Conservation (phyloP, 306 rosid species). For the Corylus avellana region DNA sequence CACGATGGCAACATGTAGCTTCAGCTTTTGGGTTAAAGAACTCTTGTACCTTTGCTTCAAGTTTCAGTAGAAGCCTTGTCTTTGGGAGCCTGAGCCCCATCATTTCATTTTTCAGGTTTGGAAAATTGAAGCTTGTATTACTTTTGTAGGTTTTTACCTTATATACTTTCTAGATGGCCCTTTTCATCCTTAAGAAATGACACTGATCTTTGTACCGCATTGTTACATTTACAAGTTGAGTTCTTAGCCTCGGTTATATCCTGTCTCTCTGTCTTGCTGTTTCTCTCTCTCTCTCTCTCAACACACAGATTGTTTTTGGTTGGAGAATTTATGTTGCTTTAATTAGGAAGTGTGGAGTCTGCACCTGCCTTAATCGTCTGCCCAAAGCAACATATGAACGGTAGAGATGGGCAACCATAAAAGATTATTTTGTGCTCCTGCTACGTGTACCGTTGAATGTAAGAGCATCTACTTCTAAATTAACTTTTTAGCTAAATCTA, state of each 20-base stretch:
- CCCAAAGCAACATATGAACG: too few relatives aligned
- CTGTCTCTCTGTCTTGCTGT: background rate
- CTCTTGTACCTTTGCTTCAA: slow-evolving; percentile 32
- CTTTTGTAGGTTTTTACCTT: slow-evolving; percentile 23
- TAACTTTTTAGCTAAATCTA: too few relatives aligned
- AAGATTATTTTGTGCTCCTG: too few relatives aligned
- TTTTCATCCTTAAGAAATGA: slow-evolving; percentile 18
- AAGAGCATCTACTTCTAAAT: background rate
- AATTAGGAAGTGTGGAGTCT: background rate
- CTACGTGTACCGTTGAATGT: background rate
- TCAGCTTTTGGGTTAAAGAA: slow-evolving; percentile 24
- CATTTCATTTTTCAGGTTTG: slow-evolving; percentile 28
- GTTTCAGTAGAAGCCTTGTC: slow-evolving; percentile 25
- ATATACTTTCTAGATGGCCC: slow-evolving; percentile 22
- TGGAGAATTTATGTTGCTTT: background rate
- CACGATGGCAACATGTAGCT: slow-evolving; percentile 32
- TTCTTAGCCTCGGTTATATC: background rate
- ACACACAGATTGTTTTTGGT: background rate
- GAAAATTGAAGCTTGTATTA: slow-evolving; percentile 18
- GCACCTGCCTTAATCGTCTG: too few relatives aligned
- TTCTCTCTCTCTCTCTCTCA: too few relatives aligned
- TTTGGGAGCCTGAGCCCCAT: slow-evolving; percentile 10
- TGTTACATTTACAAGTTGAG: slow-evolving; percentile 6
- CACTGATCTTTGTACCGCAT: slow-evolving; percentile 10
- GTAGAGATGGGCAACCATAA: too few relatives aligned